phyloP scores from a whole-genome alignment of 2,329 filamentous ascomycete genomes.

The Microdochium nivale region DNA sequence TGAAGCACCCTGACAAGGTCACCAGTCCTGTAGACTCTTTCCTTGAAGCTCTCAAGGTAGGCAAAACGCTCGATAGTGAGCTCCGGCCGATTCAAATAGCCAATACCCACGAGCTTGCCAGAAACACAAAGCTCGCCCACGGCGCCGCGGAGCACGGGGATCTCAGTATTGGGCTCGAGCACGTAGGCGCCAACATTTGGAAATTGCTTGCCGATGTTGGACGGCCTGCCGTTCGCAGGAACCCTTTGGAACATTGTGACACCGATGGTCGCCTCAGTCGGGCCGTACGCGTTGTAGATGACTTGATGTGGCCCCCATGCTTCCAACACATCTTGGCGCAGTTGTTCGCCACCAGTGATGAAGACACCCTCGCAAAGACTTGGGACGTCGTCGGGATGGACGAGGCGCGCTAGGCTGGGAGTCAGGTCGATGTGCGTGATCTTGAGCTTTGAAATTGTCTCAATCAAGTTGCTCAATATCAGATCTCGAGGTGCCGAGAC shows the following conservation, averaged over 20 bases:
- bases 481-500: slow-evolving; percentile 76
- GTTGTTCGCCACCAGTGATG: slow-evolving; percentile 82
- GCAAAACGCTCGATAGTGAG: slow-evolving; percentile 73
- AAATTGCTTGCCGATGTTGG: slow-evolving; percentile 83
- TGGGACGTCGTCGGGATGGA: slow-evolving; percentile 74
- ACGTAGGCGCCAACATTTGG: slow-evolving; percentile 82
- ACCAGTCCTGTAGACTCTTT: slow-evolving; percentile 76
- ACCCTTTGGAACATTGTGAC: slow-evolving; percentile 85
- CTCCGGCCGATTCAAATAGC: slow-evolving; percentile 75
- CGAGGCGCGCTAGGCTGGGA: slow-evolving; percentile 71
- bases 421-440: slow-evolving; percentile 93
- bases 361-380: slow-evolving; percentile 76
- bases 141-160: slow-evolving; percentile 66
- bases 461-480: slow-evolving; percentile 73
- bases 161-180: slow-evolving; percentile 57
- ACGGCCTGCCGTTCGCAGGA: slow-evolving; percentile 65
- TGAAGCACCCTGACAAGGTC: slow-evolving; percentile 77
- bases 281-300: slow-evolving; percentile 89
- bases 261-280: slow-evolving; percentile 88
- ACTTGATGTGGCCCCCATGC: slow-evolving; percentile 71
- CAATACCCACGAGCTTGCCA: slow-evolving; percentile 79
- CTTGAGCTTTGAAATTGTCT: slow-evolving; percentile 58
- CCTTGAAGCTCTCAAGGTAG: slow-evolving; percentile 42
- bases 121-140: slow-evolving; percentile 86
- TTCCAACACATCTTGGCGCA: slow-evolving; percentile 84